A percentile compares a stretch with the other conserved stretches of the same genome.
Evolutionary conservation across 2,329 filamentous ascomycete species (phyloP).

Genomic region (Ascochyta fabae): DNA sequence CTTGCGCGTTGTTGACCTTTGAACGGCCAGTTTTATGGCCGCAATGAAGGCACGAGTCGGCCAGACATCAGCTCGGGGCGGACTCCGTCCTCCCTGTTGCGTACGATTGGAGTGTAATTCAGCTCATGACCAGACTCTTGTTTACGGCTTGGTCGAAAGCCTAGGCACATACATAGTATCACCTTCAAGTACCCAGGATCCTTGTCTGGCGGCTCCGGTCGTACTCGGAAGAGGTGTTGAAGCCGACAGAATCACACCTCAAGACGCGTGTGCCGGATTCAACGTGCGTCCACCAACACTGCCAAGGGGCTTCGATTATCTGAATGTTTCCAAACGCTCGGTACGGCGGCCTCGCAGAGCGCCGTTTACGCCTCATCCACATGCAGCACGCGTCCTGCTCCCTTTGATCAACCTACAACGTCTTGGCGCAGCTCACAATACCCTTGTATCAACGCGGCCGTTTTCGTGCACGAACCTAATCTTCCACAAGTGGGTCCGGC

Average conservation of each 20-base stretch:
- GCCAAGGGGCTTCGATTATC: constrained; percentile 4
- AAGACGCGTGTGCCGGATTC: constrained; percentile 4
- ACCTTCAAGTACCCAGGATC: constrained; percentile 1
- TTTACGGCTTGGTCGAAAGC: background rate
- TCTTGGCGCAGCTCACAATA: constrained; percentile 22
- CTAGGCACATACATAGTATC: constrained; percentile 3
- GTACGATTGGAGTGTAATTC: background rate
- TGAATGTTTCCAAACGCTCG: background rate
- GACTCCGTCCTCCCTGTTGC: background rate
- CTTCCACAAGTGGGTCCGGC: constrained; percentile 16
- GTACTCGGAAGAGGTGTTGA: background rate
- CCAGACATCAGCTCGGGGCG: background rate
- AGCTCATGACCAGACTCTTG: background rate
- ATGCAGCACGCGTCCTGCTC: constrained; percentile 13
- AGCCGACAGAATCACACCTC: background rate
- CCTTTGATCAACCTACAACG: constrained; percentile 14
- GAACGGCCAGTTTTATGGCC: constrained; percentile 3
- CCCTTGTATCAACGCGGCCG: constrained; percentile 16
- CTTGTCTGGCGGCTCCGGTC: constrained; percentile 10
- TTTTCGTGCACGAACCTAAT: constrained; percentile 14
- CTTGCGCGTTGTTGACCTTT: constrained; percentile 6
- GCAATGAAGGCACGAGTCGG: constrained; percentile 3
- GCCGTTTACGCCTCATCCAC: constrained; percentile 2
- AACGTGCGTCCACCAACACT: constrained; percentile 3
- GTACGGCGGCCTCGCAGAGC: background rate